A percentile compares a stretch with the other conserved stretches of the same genome.
Evolutionary conservation across 805 yeast species (phyloP).

Genomic region (Candida xyloterini): DNA sequence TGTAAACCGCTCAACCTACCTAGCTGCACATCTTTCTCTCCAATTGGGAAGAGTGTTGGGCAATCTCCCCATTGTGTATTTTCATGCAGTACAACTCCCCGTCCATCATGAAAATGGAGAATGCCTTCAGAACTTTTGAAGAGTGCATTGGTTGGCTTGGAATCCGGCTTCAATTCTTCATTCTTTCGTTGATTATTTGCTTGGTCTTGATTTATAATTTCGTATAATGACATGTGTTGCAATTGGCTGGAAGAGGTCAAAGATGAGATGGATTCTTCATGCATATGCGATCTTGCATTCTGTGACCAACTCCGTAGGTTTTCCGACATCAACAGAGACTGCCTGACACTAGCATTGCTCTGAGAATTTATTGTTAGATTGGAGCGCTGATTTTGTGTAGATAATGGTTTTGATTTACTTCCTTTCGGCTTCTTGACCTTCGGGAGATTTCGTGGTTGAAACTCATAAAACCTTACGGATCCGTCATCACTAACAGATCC

Average conservation of each 20-base stretch:
- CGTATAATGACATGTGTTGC: slow-evolving; percentile 26
- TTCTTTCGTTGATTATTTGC: not conserved
- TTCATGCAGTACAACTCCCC: slow-evolving; percentile 24
- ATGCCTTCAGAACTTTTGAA: not conserved
- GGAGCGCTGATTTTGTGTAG: slow-evolving; percentile 15
- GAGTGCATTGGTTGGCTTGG: not conserved
- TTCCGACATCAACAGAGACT: slow-evolving; percentile 9
- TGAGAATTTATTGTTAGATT: slow-evolving; percentile 14
- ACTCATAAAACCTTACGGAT: slow-evolving; percentile 49
- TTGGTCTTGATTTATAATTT: slow-evolving; percentile 27
- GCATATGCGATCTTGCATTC: slow-evolving; percentile 10
- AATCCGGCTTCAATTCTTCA: not conserved
- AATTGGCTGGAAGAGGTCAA: slow-evolving; percentile 26
- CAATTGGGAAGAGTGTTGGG: slow-evolving; percentile 34
- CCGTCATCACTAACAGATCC: slow-evolving; percentile 60
- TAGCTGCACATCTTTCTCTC: slow-evolving; percentile 30
- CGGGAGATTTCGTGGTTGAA: slow-evolving; percentile 44
- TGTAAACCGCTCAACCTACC: slow-evolving; percentile 35
- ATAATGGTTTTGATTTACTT: slow-evolving; percentile 7
- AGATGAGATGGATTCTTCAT: slow-evolving; percentile 31
- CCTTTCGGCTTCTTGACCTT: slow-evolving; percentile 27
- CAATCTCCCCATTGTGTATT: slow-evolving; percentile 23
- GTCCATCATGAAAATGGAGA: not conserved
- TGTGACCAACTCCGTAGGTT: slow-evolving; percentile 13
- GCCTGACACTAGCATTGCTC: slow-evolving; percentile 10